Evolutionary conservation across 768 basidiomycete genomes (phyloP), one percentile per base, ranked within the genome.

Genomic region (Boletellus sp.): DNA sequence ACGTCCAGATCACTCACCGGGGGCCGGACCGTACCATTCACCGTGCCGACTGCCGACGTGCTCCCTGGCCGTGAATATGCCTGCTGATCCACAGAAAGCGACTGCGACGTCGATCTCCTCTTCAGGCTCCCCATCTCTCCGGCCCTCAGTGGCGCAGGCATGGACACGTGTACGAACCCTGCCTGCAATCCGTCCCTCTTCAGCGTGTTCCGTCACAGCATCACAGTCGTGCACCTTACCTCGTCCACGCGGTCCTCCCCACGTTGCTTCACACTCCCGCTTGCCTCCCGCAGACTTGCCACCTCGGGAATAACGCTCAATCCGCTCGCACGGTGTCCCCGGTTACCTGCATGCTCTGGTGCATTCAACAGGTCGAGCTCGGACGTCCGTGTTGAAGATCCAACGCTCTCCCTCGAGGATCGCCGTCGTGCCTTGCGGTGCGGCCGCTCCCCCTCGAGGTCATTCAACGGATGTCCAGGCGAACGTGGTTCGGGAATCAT

Each of bases 281-380:
- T 48, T 1, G 49, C 20, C 20, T 67, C 67, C 35, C 71, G 68
- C 5, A 66, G 50, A 50, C 78, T 83, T 33, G 64, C 65, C 11
- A 77, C 80, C 57, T 83, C 80, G n/a, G 70, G 74, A 56, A 85
- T 84, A 6, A 68, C 73, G 56, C 77, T 80, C 58, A 84, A 71
- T 4, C 77, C 78, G 8, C 70, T 54, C 26, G 60, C 57, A 8
- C 65, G 62, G 22, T 63, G 59, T 7, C 63, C 73, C 8, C 69
- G 62, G 33, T 63, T 50, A 1, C 42, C 53, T 38, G 46, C 59
- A 19, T 67, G 53, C 34, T 69, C 69, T 5, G 75, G 77, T 33
- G 74, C 75, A 24, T 74, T 76, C 44, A 82, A 58, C 37, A 81
- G 68, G 42, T 81, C 80, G 17, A 80, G 70, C 44, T 78, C 76